Conservation (phyloP, 768 basidiomycete species). For the Pluteus cervinus region DNA sequence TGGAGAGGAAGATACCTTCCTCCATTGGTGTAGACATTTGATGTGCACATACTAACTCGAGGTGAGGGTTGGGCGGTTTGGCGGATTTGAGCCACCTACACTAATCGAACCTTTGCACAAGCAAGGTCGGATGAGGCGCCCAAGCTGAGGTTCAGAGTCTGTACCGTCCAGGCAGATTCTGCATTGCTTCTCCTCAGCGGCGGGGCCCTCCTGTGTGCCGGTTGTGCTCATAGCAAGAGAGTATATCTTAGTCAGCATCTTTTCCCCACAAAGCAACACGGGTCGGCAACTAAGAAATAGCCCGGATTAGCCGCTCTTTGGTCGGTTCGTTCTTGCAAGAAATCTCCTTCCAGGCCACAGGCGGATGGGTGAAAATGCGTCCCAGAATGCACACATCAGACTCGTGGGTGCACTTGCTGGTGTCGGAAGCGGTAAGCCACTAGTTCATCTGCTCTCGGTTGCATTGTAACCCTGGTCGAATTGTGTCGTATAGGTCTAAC, state of each 20-base stretch:
- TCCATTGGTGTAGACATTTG: slow-evolving; percentile 72
- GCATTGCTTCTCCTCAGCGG: slow-evolving; percentile 57
- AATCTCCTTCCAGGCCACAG: slow-evolving; percentile 1
- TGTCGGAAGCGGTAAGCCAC: slow-evolving; percentile 49
- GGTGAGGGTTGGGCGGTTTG: slow-evolving; percentile 10
- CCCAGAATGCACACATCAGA: slow-evolving; percentile 32
- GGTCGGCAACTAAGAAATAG: too few relatives aligned
- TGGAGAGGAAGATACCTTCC: slow-evolving; percentile 52
- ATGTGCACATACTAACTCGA: slow-evolving; percentile 66
- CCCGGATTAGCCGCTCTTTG: too few relatives aligned
- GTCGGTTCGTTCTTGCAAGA: background rate
- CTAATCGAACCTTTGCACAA: slow-evolving; percentile 76
- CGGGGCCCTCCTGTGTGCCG: too few relatives aligned
- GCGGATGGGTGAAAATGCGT: slow-evolving; percentile 25
- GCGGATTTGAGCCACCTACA: slow-evolving; percentile 21
- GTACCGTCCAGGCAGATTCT: slow-evolving; percentile 77
- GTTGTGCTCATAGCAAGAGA: too few relatives aligned
- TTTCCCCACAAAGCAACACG: too few relatives aligned
- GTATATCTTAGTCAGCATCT: too few relatives aligned
- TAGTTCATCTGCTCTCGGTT: too few relatives aligned
- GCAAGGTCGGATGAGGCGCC: slow-evolving; percentile 79
- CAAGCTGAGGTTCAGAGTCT: slow-evolving; percentile 53
- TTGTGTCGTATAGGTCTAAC: slow-evolving; percentile 38
- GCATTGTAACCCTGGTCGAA: too few relatives aligned
- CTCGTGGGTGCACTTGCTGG: slow-evolving; percentile 53